Evolutionary conservation across 441 rosid genomes (phyloP), one percentile per base, ranked within the genome.

Genomic region (Aleurites moluccanus): DNA sequence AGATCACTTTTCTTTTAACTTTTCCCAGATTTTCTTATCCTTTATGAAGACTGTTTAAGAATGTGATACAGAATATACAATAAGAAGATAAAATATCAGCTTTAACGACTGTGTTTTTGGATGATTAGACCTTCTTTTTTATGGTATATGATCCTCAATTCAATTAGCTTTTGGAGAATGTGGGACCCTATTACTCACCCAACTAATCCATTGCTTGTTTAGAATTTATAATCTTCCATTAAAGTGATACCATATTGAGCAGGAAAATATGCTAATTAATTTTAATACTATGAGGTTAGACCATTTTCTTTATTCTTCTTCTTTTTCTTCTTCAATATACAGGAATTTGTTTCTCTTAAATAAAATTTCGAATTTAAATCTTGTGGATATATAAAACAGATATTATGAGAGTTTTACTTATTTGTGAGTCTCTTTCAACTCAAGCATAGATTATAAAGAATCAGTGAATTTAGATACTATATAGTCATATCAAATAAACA

Each of bases 21-120:
- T 79, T 82, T 75, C 66, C 73, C 50, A 59, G 77, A 75, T 75
- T 78, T 78, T 62, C 68, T 70, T 65, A 47, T 14, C 14, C 63
- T 40, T 50, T 52, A 64, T n/a, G 76, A 45, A 73, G 76, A 73
- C 69, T 69, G 70, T 50, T 53, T 21, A 45, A 50, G 55, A 61
- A 70, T 56, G 30, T 14, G 11, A n/a, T n/a, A n/a, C n/a, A n/a
- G n/a, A n/a, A 14, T 44, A 27, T 27, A 44, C 16, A 5, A 14
- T n/a, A 52, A 6, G 7, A 35, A 30, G 52, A 49, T 11, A 49
- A 3, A 2, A 15, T 16, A 50, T 33, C 52, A 47, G 68, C 68
- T 61, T 72, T 72, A n/a, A 27, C 57, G 38, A 28, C 50, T 20
- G n/a, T 27, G 65, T 59, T 70, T 70, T 4, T 59, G 53, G 53